phyloP scores from a whole-genome alignment of 495 filamentous ascomycete species.

The Aspergillus bertholletiae region DNA sequence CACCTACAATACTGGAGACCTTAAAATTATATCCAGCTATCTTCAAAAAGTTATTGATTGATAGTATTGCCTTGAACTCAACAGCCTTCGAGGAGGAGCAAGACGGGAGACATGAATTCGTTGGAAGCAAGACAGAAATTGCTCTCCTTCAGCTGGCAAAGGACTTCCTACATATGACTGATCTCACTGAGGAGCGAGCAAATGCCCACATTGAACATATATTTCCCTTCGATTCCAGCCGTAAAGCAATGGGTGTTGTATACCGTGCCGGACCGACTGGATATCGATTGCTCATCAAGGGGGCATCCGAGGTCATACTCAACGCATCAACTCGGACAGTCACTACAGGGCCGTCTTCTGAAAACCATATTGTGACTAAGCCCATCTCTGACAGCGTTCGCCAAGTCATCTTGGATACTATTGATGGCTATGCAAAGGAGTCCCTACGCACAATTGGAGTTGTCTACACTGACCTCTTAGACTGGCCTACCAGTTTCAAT shows the following conservation, averaged over 20 bases:
- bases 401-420: slow-evolving; percentile 24
- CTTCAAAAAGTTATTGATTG: slow-evolving; percentile 45
- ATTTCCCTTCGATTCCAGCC: slow-evolving; percentile 63
- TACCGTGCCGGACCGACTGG: slow-evolving; percentile 51
- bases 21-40: slow-evolving; percentile 18
- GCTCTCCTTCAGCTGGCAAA: slow-evolving; percentile 59
- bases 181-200: slow-evolving; percentile 53
- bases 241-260: slow-evolving; percentile 67
- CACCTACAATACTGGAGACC: slow-evolving; percentile 6
- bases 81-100: slow-evolving; percentile 63
- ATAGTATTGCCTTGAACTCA: slow-evolving; percentile 62
- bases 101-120: slow-evolving; percentile 52
- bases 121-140: slow-evolving; percentile 70
- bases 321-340: slow-evolving; percentile 32
- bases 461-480: slow-evolving; percentile 56
- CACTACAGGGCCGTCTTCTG: slow-evolving; percentile 15
- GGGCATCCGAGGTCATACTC: slow-evolving; percentile 64
- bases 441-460: slow-evolving; percentile 63
- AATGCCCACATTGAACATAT: slow-evolving; percentile 58
- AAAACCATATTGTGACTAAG: slow-evolving; percentile 28
- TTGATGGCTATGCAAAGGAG: slow-evolving; percentile 51
- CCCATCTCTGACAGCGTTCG: slow-evolving; percentile 22
- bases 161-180: slow-evolving; percentile 56
- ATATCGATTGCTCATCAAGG: slow-evolving; percentile 66
- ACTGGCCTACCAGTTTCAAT: slow-evolving; percentile 54